A percentile compares a stretch with the other conserved stretches of the same genome.
Conservation (phyloP, 352 stramenopile species). For the Pythium apleroticum region DNA sequence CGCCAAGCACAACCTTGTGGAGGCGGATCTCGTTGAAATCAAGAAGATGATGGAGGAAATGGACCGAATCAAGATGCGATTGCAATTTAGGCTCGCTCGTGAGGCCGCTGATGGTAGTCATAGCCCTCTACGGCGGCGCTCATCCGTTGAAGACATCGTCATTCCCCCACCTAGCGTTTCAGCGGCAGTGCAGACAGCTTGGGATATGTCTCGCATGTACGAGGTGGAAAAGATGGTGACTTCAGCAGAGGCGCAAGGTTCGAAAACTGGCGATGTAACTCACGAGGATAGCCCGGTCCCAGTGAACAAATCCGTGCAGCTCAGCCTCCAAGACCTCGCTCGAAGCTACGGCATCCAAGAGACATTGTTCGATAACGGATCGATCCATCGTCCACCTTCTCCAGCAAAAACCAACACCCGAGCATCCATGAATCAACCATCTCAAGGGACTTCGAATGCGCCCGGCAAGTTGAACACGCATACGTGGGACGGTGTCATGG, state of each 20-base stretch:
- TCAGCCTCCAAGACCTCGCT: conserved; percentile 26
- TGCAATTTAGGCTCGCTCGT: conserved; percentile 45
- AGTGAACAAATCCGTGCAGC: conserved; percentile 14
- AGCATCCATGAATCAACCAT: not conserved
- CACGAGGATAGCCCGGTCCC: not conserved
- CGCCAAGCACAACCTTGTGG: conserved; percentile 38
- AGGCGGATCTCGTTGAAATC: conserved; percentile 43
- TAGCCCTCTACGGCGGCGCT: conserved; percentile 2
- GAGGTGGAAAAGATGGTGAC: conserved; percentile 28
- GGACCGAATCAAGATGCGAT: conserved; percentile 51
- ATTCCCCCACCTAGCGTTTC: conserved; percentile 7
- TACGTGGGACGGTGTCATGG: conserved; percentile 14
- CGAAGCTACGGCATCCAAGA: conserved; percentile 22
- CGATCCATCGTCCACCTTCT: not conserved
- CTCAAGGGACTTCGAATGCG: not conserved
- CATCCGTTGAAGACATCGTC: conserved; percentile 21
- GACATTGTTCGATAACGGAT: not conserved
- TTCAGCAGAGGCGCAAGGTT: not conserved
- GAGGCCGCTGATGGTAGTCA: not conserved
- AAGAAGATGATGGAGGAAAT: conserved; percentile 57
- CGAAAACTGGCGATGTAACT: not conserved
- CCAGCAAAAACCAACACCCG: not conserved
- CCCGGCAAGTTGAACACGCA: not conserved
- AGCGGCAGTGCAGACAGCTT: conserved; percentile 21
- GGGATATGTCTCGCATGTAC: conserved; percentile 26